Percentiles rank a stretch among this genome's conserved stretches.
These are phyloP conservation scores for Wickerhamomyces sp. DNA, from an alignment of 1,139 yeast genomes.

Conservation along the genomic window DNA sequence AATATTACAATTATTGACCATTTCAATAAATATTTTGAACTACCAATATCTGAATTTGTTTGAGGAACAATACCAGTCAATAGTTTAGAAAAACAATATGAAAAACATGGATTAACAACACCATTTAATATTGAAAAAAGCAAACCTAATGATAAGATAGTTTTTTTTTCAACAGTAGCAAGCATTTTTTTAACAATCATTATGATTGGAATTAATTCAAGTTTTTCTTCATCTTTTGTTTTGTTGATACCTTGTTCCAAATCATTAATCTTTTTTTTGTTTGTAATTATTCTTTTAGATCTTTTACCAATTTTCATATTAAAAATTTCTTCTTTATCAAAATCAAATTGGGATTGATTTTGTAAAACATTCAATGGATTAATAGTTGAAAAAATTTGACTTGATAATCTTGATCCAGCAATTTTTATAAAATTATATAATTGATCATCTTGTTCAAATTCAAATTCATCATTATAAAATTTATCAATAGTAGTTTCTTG, in stretches of 20 bases:
- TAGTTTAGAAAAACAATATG: constrained; percentile 69
- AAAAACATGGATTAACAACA: constrained; percentile 66
- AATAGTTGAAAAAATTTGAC: constrained; percentile 14
- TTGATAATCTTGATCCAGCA: constrained; percentile 14
- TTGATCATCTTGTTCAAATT: neutral
- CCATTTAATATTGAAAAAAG: constrained; percentile 53
- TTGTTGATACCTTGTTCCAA: constrained; percentile 6
- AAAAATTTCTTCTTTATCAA: constrained; percentile 3
- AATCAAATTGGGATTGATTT: constrained; percentile 1
- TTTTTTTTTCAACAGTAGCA: constrained; percentile 31
- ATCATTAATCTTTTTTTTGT: constrained; percentile 7
- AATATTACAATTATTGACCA: constrained; percentile 70
- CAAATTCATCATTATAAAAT: neutral
- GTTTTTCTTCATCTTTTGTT: constrained; percentile 8
- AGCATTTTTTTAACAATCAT: constrained; percentile 35
- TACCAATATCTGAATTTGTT: constrained; percentile 28
- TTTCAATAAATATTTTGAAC: constrained; percentile 34
- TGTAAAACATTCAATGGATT: constrained; percentile 15
- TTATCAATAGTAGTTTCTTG: constrained; percentile 12
- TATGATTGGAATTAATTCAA: constrained; percentile 27
- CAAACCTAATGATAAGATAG: constrained; percentile 46
- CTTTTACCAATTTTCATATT: constrained; percentile 1
- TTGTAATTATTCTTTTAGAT: neutral
- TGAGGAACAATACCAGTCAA: constrained; percentile 49
- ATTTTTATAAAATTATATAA: constrained; percentile 3